Percentiles rank a stretch among this genome's conserved stretches.
phyloP scores from a whole-genome alignment of 805 yeast genomes.

The Wickerhamiella bombiphila region DNA sequence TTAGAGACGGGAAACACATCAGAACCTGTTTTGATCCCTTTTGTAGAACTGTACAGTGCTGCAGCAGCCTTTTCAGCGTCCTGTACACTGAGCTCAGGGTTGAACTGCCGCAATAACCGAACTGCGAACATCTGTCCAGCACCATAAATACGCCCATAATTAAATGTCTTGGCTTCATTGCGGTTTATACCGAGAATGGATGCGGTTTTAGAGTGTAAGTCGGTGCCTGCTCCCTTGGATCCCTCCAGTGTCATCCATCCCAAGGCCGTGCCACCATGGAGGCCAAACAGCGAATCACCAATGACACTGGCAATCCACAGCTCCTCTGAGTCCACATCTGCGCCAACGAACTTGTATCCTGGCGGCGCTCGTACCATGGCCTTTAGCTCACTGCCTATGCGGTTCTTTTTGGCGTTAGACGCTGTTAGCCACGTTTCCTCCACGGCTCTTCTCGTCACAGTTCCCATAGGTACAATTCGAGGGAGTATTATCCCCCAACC shows the following conservation, averaged over 20 bases:
- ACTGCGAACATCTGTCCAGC: conserved; percentile 91
- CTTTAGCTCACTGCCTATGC: conserved; percentile 90
- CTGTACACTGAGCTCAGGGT: conserved; percentile 48
- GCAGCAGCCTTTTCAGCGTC: conserved; percentile 56
- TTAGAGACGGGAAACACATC: conserved; percentile 19
- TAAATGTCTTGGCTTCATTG: conserved; percentile 86
- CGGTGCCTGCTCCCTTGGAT: conserved; percentile 79
- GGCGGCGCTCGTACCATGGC: conserved; percentile 73
- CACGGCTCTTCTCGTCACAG: conserved; percentile 89
- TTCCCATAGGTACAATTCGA: conserved; percentile 80
- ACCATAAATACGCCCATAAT: conserved; percentile 94
- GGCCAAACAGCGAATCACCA: conserved; percentile 77
- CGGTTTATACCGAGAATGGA: conserved; percentile 75
- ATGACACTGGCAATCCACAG: conserved; percentile 93
- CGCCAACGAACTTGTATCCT: conserved; percentile 89
- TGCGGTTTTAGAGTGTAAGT: conserved; percentile 89
- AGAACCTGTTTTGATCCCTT: conserved; percentile 40
- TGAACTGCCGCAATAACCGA: conserved; percentile 68
- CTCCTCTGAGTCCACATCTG: conserved; percentile 97
- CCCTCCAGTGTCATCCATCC: conserved; percentile 99
- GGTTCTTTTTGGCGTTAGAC: conserved; percentile 69
- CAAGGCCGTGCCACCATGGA: conserved; percentile 91
- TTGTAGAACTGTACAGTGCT: conserved; percentile 62
- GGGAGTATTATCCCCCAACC: conserved; percentile 68
- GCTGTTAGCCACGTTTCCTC: conserved; percentile 98